Evolutionary conservation across 2,329 filamentous ascomycete species (phyloP).

Genomic region (Zymoseptoria brevis): DNA sequence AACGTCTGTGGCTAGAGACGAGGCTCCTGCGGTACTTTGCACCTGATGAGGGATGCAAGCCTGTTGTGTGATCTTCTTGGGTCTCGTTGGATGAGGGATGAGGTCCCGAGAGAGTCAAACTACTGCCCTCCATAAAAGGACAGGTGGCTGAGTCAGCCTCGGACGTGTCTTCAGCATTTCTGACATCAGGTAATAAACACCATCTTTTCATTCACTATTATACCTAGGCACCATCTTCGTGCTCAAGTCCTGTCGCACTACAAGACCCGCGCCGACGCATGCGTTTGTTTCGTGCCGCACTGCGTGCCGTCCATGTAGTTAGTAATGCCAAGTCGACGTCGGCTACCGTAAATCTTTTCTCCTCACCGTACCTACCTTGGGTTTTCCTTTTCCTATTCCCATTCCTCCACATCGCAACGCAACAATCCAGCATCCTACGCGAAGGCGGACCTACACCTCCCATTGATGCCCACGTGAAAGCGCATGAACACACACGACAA

Average conservation of each 20-base stretch:
- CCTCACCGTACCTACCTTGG: neutral
- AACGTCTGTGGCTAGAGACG: constrained; percentile 11
- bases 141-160: no score
- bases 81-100: neutral
- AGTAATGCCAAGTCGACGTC: neutral
- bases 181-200: neutral
- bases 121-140: no score
- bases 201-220: neutral
- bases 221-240: neutral
- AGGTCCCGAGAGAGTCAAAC: neutral
- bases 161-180: neutral
- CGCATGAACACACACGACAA: constrained; percentile 28
- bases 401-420: neutral
- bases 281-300: neutral
- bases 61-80: neutral
- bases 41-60: constrained; percentile 1
- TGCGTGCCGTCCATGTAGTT: neutral
- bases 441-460: neutral
- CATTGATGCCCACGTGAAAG: neutral
- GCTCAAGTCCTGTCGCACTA: neutral
- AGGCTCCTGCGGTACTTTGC: constrained; percentile 8
- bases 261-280: neutral
- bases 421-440: neutral
- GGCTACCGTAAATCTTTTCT: neutral
- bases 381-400: neutral